Evolutionary conservation across 495 filamentous ascomycete species (phyloP), one percentile per base, ranked within the genome.

Genomic region (Aspergillus indologenus): DNA sequence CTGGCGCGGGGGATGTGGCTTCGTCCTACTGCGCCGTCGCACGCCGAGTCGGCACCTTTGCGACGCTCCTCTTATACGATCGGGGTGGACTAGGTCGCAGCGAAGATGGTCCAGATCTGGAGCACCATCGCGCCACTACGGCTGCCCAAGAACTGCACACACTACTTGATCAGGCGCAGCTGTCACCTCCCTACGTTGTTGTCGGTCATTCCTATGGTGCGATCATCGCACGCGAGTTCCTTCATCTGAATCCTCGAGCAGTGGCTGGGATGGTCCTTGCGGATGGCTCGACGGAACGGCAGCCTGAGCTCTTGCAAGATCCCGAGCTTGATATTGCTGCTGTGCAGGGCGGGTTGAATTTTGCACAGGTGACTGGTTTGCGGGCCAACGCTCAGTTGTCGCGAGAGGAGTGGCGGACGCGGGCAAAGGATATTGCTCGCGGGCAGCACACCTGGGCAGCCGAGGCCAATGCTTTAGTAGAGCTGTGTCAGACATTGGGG

Each of bases 171-270:
- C 29, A 53, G 31, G 19, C 62, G 52, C 20, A 24, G 53, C 15
- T 57, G 65, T 3, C 45, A 6, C 1, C 69, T 64, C 81, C 78
- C 3, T 70, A 78, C 44, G 29, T 82, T 7, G 68, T 84, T 2
- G 70, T 79, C 8, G 79, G 68, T 12, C 81, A 84, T 61, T 81
- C 78, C 22, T 84, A 81, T 47, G 81, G 81, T 14, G 81, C 73
- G 5, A 74, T 79, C 42, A 68, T 84, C 45, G 78, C 77, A 19
- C 73, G 80, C 11, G 72, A 76, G 52, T 81, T 75, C 56, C 60
- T 81, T 18, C 71, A 79, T 40, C 56, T 72, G 0, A 64, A 71
- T 24, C 57, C 60, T 3, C 56, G 60, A 17, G 59, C 68, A 9
- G 67, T 79, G 4, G 62, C 53, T 2, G 78, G 76, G 1, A 71